These are phyloP conservation scores for Fusarium sacchari DNA, from an alignment of 2,329 filamentous ascomycete species.

Conservation along the genomic window DNA sequence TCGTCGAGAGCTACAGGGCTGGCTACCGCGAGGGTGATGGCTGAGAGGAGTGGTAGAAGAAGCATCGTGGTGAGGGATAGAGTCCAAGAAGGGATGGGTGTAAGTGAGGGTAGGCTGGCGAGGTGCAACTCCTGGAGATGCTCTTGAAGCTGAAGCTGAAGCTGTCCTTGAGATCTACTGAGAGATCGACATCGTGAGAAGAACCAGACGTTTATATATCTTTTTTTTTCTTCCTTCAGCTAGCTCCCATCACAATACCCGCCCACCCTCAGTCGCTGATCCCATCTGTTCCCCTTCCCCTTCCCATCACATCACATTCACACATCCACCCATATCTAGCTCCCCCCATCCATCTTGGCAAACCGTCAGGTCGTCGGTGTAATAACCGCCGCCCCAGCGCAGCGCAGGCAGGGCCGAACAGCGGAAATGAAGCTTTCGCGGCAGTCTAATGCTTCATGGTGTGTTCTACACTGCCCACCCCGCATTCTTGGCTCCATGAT, in stretches of 20 bases:
- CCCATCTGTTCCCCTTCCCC: background rate
- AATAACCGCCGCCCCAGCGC: slow-evolving; percentile 20
- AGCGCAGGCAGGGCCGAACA: background rate
- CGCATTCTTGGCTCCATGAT: slow-evolving; percentile 30
- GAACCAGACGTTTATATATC: slow-evolving; percentile 20
- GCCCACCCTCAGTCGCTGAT: background rate
- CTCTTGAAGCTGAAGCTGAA: background rate
- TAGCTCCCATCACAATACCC: slow-evolving; percentile 23
- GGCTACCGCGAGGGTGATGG: slow-evolving; percentile 42
- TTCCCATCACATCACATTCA: background rate
- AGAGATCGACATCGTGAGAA: slow-evolving; percentile 10
- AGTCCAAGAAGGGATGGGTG: background rate
- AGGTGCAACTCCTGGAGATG: slow-evolving; percentile 7
- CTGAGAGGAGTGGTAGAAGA: slow-evolving; percentile 39
- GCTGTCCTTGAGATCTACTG: slow-evolving; percentile 19
- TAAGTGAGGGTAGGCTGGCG: background rate
- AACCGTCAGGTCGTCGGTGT: background rate
- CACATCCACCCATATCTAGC: background rate
- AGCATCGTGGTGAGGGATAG: slow-evolving; percentile 34
- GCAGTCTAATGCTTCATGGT: slow-evolving; percentile 1
- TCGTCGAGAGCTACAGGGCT: slow-evolving; percentile 41
- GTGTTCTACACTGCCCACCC: slow-evolving; percentile 16
- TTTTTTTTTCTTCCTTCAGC: background rate
- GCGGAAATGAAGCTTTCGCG: slow-evolving; percentile 9
- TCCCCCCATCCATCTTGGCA: slow-evolving; percentile 17